Evolutionary conservation across 164 flowering plant genomes (phyloP), one percentile per base, ranked within the genome.

Genomic region (Umbilicus rupestris): DNA sequence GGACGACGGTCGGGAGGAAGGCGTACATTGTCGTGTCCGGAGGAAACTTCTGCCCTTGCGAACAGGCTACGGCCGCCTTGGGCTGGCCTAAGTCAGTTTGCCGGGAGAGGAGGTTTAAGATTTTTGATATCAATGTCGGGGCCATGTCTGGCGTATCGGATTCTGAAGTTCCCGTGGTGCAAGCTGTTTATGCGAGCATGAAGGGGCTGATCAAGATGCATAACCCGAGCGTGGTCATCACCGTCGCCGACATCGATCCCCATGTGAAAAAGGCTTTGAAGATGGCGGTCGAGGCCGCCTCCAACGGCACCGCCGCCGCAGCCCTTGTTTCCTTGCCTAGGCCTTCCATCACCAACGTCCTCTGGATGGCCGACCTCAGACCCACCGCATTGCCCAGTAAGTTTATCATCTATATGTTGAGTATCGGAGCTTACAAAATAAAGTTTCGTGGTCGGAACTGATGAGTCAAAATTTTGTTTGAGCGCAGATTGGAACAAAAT

Each of bases 401-500:
- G 95, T 62, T 39, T 49, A 1, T 16, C 1, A 49, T 49, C 7
- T 1, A 3, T 4, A 10, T 49, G 55, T 49, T 49, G 26, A n/a
- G 26, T 49, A 3, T 0, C 26, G 28, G 10, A 49, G 20, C 55
- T n/a, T 49, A 49, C 1, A n/a, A 49, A 49, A 3, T 49, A 5
- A 14, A 2, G 39, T 22, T 7, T 41, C 45, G 35, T 12, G 1
- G n/a, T n/a, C n/a, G n/a, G n/a, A n/a, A n/a, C n/a, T n/a, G n/a
- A n/a, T n/a, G n/a, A n/a, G n/a, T n/a, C n/a, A n/a, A n/a, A n/a
- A n/a, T n/a, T n/a, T n/a, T n/a, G n/a, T n/a, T n/a, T n/a, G n/a
- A n/a, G n/a, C 78, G 75, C 87, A 94, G 99, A 94, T 78, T 94
- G 99, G 99, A 94, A 94, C 77, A 62, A 69, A 64, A 94, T 94